phyloP scores from a whole-genome alignment of 2,329 filamentous ascomycete species.

The Waltergamsia citrina region DNA sequence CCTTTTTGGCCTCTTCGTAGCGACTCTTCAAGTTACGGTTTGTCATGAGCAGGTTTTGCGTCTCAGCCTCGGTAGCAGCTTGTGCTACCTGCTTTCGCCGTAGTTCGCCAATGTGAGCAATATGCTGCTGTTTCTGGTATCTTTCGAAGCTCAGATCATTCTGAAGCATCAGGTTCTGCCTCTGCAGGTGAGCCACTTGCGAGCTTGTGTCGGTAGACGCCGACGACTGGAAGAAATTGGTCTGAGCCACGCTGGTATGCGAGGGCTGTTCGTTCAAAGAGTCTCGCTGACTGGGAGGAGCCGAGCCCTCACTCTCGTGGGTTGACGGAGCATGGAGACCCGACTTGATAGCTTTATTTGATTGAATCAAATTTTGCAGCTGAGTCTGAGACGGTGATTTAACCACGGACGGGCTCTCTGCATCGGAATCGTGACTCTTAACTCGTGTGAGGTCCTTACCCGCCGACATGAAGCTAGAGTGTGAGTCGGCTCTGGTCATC shows the following conservation, averaged over 20 bases:
- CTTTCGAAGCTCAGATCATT: constrained; percentile 79
- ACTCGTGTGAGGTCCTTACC: constrained; percentile 27
- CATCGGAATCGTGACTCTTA: constrained; percentile 24
- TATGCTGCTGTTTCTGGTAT: constrained; percentile 75
- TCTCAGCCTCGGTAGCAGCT: constrained; percentile 72
- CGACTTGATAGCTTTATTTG: constrained; percentile 48
- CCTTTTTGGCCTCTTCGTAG: constrained; percentile 62
- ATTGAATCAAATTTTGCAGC: constrained; percentile 50
- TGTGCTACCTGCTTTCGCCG: constrained; percentile 67
- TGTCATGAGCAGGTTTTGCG: constrained; percentile 68
- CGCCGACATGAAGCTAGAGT: constrained; percentile 40
- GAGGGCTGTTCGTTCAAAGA: constrained; percentile 25
- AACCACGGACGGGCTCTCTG: constrained; percentile 46
- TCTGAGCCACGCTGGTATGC: background rate
- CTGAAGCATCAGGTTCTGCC: constrained; percentile 64
- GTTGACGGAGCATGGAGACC: constrained; percentile 43
- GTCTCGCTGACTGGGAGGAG: constrained; percentile 41
- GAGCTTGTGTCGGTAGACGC: constrained; percentile 21
- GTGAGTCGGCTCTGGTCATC: constrained; percentile 31
- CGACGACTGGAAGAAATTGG: constrained; percentile 11
- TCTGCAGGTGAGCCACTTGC: constrained; percentile 50
- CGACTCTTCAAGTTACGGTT: constrained; percentile 67
- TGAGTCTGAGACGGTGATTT: constrained; percentile 43
- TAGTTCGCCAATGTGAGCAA: constrained; percentile 71
- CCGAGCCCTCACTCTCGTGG: constrained; percentile 49